Evolutionary conservation across 1,139 yeast species (phyloP), one percentile per base, ranked within the genome.

Genomic region (Blastobotrys ciferrii): DNA sequence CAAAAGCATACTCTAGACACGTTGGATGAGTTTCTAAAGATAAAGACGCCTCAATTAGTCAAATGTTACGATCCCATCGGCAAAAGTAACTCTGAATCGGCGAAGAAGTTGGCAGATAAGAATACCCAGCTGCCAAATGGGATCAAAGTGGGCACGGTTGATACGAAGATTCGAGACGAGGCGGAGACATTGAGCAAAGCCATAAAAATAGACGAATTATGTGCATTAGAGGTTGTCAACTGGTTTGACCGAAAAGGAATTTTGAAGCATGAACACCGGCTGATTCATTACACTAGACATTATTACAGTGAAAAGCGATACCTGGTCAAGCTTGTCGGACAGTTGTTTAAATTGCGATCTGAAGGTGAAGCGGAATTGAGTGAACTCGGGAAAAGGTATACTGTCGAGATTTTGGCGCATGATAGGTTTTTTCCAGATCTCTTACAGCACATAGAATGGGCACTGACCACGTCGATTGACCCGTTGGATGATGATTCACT

Each of bases 271-370:
- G 55, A 51, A 1, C 45, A 52, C 28, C 53, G 58, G 5, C 46
- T 48, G 35, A 42, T 49, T n/a, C 53, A 57, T 42, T 59, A 59
- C 43, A 52, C 49, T 4, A 47, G 62, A 9, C 51, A 53, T 41
- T 59, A 58, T 32, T 52, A 53, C 12, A 42, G 58, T 12, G 66
- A 62, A 46, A 50, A 55, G 31, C 47, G 63, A 13, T 57, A 57
- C 41, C 32, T 52, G 9, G 46, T 61, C 4, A 60, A 58, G 41
- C 32, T 55, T 3, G 57, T 57, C 12, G 45, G 44, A 14, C 49
- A 51, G 19, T 47, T 58, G 28, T 53, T 59, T n/a, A 45, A 44
- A 19, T 19, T 45, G 13, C 33, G 48, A 12, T 30, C 41, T 18
- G 46, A 43, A 30, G n/a, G 36, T 5, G 42, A 19, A 30, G 17